Conservation (phyloP, 129 eudicot species). For the Pseudognaphalium luteoalbum region DNA sequence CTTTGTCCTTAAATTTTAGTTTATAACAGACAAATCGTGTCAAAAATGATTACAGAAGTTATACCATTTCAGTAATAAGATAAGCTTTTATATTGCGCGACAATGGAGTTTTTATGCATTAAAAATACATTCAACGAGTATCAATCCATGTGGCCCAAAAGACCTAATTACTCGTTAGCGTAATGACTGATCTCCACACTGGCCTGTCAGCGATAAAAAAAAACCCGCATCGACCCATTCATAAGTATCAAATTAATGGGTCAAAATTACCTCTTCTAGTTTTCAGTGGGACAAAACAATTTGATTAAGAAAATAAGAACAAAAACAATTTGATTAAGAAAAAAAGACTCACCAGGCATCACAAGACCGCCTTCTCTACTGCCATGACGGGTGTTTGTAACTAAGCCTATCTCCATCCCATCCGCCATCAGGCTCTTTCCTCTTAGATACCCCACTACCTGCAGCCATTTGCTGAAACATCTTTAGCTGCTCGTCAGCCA, state of each 20-base stretch:
- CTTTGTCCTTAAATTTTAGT: neutral
- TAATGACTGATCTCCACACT: neutral
- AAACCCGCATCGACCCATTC: neutral
- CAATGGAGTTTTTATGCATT: neutral
- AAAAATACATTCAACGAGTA: neutral
- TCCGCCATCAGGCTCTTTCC: conserved; percentile 89
- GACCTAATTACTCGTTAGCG: neutral
- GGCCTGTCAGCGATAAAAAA: neutral
- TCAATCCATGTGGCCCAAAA: neutral
- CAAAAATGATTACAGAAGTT: neutral
- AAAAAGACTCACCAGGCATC: conserved; percentile 30
- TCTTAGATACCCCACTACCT: conserved; percentile 55
- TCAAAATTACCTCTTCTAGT: neutral
- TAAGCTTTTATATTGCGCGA: too few species aligned
- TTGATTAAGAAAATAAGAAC: neutral
- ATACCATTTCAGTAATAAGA: neutral
- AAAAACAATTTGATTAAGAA: neutral
- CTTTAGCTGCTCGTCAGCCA: conserved; percentile 67
- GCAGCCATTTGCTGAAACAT: conserved; percentile 46
- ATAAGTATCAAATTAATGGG: neutral
- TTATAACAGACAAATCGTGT: neutral
- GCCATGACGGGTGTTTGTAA: conserved; percentile 69
- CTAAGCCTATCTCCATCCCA: conserved; percentile 64
- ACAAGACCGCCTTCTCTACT: conserved; percentile 36
- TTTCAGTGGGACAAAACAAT: neutral